Percentiles rank a stretch among this genome's conserved stretches.
Conservation (phyloP, 495 filamentous ascomycete species). For the Venustampulla echinocandica region DNA sequence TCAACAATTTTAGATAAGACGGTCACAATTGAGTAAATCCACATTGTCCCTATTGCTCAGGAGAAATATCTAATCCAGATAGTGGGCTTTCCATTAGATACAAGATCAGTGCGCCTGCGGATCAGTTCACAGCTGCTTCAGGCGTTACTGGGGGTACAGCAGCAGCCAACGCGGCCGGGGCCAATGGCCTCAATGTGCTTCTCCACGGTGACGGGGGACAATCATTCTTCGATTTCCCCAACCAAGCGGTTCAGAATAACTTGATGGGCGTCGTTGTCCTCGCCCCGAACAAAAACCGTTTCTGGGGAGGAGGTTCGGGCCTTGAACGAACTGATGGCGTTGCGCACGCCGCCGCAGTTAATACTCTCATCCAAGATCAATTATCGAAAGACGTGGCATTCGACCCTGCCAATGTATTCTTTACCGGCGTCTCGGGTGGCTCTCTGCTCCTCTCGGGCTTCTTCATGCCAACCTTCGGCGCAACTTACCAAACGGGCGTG, state of each 20-base stretch:
- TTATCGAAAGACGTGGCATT: slow-evolving; percentile 38
- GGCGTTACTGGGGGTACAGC: slow-evolving; percentile 29
- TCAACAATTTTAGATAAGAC: slow-evolving; percentile 40
- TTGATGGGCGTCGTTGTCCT: slow-evolving; percentile 40
- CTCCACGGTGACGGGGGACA: slow-evolving; percentile 47
- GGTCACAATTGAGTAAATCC: slow-evolving; percentile 34
- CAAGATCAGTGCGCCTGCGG: slow-evolving; percentile 37
- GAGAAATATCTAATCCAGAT: slow-evolving; percentile 5
- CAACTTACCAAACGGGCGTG: slow-evolving; percentile 33
- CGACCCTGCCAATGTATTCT: slow-evolving; percentile 33
- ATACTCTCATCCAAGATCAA: slow-evolving; percentile 30
- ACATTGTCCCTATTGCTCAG: background rate
- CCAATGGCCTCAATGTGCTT: slow-evolving; percentile 38
- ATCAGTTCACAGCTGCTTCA: slow-evolving; percentile 34
- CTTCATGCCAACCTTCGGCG: slow-evolving; percentile 39
- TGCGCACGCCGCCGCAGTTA: slow-evolving; percentile 38
- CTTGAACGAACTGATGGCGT: slow-evolving; percentile 40
- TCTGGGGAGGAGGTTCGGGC: slow-evolving; percentile 42
- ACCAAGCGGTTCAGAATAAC: slow-evolving; percentile 37
- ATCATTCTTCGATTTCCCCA: slow-evolving; percentile 49
- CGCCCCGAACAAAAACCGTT: slow-evolving; percentile 39
- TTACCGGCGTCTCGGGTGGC: slow-evolving; percentile 41
- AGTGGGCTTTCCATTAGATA: slow-evolving; percentile 38
- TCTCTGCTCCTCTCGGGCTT: slow-evolving; percentile 38
- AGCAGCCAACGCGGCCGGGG: slow-evolving; percentile 25